Evolutionary conservation across 1,284 basidiomycete species (phyloP).

Genomic region (Cryptococcus hybrid): DNA sequence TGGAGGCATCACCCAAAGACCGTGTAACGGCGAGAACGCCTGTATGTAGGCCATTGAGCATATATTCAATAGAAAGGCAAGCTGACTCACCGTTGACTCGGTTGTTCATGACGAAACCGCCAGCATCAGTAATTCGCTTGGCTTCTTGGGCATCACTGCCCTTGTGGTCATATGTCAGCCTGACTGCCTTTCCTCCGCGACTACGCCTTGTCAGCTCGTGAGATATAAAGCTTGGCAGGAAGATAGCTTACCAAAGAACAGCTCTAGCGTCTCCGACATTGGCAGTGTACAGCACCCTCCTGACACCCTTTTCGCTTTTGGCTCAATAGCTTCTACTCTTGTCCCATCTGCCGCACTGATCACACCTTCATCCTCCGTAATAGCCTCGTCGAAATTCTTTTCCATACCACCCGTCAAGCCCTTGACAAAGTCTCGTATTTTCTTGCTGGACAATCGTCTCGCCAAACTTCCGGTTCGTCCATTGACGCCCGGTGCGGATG

Average conservation of each 20-base stretch:
- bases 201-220: conserved; percentile 35
- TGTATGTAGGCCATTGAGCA: conserved; percentile 9
- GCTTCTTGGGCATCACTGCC: conserved; percentile 96
- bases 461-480: conserved; percentile 3
- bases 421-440: conserved; percentile 48
- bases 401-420: conserved; percentile 24
- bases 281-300: conserved; percentile 88
- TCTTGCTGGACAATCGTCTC: conserved; percentile 35
- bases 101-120: conserved; percentile 98
- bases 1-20: conserved; percentile 92
- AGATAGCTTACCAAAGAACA: conserved; percentile 43
- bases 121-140: conserved; percentile 94
- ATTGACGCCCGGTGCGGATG: conserved; percentile 7
- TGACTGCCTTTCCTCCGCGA: conserved; percentile 82
- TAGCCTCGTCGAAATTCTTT: conserved; percentile 26
- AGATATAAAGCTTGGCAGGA: neutral
- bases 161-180: conserved; percentile 98
- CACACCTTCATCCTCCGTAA: conserved; percentile 10
- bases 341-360: conserved; percentile 32
- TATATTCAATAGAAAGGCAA: neutral
- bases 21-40: conserved; percentile 93
- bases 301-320: conserved; percentile 42
- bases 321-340: conserved; percentile 46
- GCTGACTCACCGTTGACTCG: conserved; percentile 74
- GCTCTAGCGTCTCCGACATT: conserved; percentile 74